phyloP scores from a whole-genome alignment of 495 filamentous ascomycete species.

The Penicillium ochrochloron region DNA sequence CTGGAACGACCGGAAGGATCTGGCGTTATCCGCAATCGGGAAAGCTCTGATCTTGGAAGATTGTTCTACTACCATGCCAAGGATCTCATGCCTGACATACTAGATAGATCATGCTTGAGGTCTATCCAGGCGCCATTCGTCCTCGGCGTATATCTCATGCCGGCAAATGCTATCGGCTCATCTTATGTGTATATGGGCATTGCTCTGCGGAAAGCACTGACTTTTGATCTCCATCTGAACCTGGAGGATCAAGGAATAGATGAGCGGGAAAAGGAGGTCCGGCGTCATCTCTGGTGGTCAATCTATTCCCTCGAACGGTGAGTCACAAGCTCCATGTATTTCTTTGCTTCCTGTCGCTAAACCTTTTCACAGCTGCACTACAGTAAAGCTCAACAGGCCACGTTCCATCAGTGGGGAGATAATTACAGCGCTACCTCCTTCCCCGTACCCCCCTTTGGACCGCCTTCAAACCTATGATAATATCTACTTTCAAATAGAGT shows the following conservation, averaged over 20 bases:
- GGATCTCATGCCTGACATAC: constrained; percentile 29
- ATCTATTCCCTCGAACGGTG: constrained; percentile 37
- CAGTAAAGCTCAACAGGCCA: constrained; percentile 30
- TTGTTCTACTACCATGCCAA: constrained; percentile 13
- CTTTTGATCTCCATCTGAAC: constrained; percentile 43
- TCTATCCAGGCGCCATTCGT: constrained; percentile 32
- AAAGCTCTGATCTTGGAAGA: neutral
- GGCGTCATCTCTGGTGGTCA: constrained; percentile 33
- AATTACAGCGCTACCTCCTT: constrained; percentile 24
- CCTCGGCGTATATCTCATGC: constrained; percentile 33
- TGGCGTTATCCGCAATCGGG: neutral
- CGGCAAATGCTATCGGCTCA: constrained; percentile 28
- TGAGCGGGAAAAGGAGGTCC: constrained; percentile 23
- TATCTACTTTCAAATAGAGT: constrained; percentile 28
- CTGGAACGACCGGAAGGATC: neutral
- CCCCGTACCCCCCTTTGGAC: constrained; percentile 23
- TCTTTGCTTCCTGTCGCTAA: neutral
- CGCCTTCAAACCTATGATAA: constrained; percentile 25
- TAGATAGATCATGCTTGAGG: constrained; percentile 23
- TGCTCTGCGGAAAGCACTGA: constrained; percentile 47
- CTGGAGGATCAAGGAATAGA: constrained; percentile 17
- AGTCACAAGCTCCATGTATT: neutral
- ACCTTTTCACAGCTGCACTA: constrained; percentile 17
- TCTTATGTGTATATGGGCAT: constrained; percentile 41
- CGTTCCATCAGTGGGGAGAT: constrained; percentile 23